Conservation (phyloP, 2,329 filamentous ascomycete species). For the Pseudogymnoascus sp. region DNA sequence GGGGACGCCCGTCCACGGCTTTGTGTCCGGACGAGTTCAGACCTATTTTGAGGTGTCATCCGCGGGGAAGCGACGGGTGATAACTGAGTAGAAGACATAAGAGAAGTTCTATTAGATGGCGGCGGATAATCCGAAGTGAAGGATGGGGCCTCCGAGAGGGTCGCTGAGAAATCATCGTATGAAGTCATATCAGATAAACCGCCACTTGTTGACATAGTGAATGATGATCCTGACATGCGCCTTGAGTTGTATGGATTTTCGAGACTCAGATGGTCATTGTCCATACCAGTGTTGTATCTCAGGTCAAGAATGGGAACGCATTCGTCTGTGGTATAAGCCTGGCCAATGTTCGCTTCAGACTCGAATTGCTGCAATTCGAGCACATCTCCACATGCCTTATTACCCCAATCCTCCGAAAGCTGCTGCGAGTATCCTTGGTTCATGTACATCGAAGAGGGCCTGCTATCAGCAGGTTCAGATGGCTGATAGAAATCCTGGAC, state of each 20-base stretch:
- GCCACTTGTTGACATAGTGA: constrained; percentile 61
- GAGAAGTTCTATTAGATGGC: constrained; percentile 58
- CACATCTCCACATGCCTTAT: constrained; percentile 49
- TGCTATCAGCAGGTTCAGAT: constrained; percentile 42
- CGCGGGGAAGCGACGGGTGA: constrained; percentile 66
- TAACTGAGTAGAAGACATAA: constrained; percentile 62
- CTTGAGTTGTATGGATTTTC: constrained; percentile 48
- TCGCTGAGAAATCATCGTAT: constrained; percentile 62
- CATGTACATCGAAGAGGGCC: constrained; percentile 22
- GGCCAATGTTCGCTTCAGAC: constrained; percentile 51
- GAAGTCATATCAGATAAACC: constrained; percentile 59
- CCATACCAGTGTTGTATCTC: constrained; percentile 42
- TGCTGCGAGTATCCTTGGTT: constrained; percentile 5
- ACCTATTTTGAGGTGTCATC: constrained; percentile 52
- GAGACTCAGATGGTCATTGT: constrained; percentile 43
- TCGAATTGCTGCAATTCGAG: constrained; percentile 49
- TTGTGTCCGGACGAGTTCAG: constrained; percentile 53
- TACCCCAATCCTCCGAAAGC: constrained; percentile 39
- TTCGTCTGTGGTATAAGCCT: constrained; percentile 56
- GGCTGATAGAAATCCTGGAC: constrained; percentile 50
- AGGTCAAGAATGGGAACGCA: constrained; percentile 55
- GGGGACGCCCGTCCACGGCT: constrained; percentile 65
- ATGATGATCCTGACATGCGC: constrained; percentile 64
- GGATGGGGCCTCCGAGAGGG: constrained; percentile 58
- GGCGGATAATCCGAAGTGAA: constrained; percentile 54